Evolutionary conservation across 2,329 filamentous ascomycete genomes (phyloP).

Genomic region (Tolypocladium amazonense): DNA sequence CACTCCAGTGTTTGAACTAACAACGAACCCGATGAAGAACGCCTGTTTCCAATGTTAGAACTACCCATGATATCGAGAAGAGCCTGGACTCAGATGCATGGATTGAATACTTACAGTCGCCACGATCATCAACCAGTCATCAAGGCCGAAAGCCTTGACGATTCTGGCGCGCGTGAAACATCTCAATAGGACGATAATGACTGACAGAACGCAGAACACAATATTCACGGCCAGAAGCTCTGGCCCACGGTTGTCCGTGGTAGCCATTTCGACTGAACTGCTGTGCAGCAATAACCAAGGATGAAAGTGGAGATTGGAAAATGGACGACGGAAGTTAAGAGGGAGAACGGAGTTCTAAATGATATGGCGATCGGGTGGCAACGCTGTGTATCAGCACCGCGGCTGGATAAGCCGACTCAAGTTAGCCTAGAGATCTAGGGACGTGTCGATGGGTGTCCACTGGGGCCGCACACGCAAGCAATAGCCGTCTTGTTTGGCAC

Average conservation of each 20-base stretch:
- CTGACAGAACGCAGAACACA: conserved; percentile 8
- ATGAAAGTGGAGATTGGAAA: not conserved
- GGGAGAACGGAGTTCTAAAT: not conserved
- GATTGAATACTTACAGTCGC: conserved; percentile 4
- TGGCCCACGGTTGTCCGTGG: conserved; percentile 13
- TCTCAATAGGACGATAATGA: conserved; percentile 10
- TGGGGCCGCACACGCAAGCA: not conserved
- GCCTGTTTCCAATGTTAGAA: conserved; percentile 9
- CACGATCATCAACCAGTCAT: conserved; percentile 3
- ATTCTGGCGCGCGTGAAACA: conserved; percentile 4
- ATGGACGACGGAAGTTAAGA: not conserved
- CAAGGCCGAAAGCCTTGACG: conserved; percentile 3
- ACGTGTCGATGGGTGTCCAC: not conserved
- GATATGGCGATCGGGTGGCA: not conserved
- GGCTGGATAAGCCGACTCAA: not conserved
- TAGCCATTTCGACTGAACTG: not conserved
- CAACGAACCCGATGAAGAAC: conserved; percentile 26
- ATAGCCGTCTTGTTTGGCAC: not conserved
- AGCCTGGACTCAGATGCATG: not conserved
- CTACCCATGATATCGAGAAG: not conserved
- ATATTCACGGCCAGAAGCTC: conserved; percentile 15
- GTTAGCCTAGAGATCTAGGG: not conserved
- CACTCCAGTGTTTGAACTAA: conserved; percentile 18
- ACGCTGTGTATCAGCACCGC: not conserved
- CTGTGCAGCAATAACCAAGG: not conserved